Conservation (phyloP, 805 yeast species). For the Clavispora vitiphila region DNA sequence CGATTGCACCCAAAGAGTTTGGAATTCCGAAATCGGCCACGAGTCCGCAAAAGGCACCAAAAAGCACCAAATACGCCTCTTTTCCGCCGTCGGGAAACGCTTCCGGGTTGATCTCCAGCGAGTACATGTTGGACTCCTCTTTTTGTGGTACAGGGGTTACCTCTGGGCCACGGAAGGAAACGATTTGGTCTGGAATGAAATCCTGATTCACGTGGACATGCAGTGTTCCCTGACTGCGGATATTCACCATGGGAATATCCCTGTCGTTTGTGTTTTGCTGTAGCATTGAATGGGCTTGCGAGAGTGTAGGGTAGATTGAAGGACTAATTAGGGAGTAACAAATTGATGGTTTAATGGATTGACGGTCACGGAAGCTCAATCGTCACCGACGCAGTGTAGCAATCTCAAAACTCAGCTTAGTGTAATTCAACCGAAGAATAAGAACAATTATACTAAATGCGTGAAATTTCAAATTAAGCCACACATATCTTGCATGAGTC, state of each 20-base stretch:
- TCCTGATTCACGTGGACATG: neutral
- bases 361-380: too few relatives aligned
- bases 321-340: too few relatives aligned
- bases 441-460: too few relatives aligned
- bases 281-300: neutral
- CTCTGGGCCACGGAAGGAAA: neutral
- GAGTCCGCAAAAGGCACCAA: slow-evolving; percentile 19
- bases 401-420: too few relatives aligned
- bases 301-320: neutral
- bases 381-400: too few relatives aligned
- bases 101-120: slow-evolving; percentile 13
- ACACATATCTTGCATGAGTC: too few relatives aligned
- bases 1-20: slow-evolving; percentile 19
- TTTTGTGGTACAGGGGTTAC: neutral
- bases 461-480: too few relatives aligned
- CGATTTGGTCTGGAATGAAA: neutral
- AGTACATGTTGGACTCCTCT: slow-evolving; percentile 9
- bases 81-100: slow-evolving; percentile 22
- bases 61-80: slow-evolving; percentile 19
- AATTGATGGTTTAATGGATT: too few relatives aligned
- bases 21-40: slow-evolving; percentile 19
- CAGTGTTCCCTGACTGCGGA: neutral
- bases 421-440: too few relatives aligned
- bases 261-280: neutral
- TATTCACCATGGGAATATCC: neutral